Evolutionary conservation across 805 yeast species (phyloP).

Genomic region (Kodamaea nitidulidarum): DNA sequence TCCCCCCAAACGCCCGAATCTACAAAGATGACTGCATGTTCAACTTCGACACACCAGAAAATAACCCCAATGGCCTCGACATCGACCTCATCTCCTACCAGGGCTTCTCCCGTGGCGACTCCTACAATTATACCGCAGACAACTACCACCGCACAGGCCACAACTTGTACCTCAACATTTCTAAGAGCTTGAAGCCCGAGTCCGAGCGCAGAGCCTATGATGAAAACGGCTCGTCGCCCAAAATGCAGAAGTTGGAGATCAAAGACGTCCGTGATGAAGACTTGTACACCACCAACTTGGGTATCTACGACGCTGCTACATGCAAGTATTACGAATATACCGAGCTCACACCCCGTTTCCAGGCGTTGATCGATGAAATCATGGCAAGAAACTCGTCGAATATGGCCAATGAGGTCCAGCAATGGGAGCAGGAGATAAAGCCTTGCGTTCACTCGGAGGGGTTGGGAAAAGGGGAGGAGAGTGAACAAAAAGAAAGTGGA

Average conservation of each 20-base stretch:
- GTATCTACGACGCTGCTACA: conserved; percentile 37
- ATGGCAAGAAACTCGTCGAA: conserved; percentile 56
- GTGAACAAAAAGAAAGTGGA: neutral
- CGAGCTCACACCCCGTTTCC: conserved; percentile 19
- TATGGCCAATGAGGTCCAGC: conserved; percentile 64
- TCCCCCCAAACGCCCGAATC: conserved; percentile 35
- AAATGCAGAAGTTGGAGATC: conserved; percentile 65
- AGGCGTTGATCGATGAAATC: conserved; percentile 40
- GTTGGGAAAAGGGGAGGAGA: neutral
- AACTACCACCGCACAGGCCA: conserved; percentile 57
- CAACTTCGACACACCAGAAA: conserved; percentile 68
- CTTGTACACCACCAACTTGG: conserved; percentile 45
- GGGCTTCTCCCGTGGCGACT: conserved; percentile 51
- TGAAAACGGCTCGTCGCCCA: conserved; percentile 30
- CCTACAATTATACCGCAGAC: conserved; percentile 47
- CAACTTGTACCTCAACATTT: conserved; percentile 54
- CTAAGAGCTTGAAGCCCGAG: conserved; percentile 46
- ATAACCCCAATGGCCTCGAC: conserved; percentile 54
- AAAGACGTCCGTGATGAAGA: conserved; percentile 61
- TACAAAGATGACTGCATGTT: conserved; percentile 89
- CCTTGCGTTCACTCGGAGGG: conserved; percentile 72
- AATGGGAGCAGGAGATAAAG: conserved; percentile 87
- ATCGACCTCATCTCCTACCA: conserved; percentile 73
- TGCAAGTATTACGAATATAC: conserved; percentile 24
- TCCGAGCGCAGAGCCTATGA: conserved; percentile 18